phyloP scores from a whole-genome alignment of 1,139 yeast genomes.

The Yamadazyma dendronema region DNA sequence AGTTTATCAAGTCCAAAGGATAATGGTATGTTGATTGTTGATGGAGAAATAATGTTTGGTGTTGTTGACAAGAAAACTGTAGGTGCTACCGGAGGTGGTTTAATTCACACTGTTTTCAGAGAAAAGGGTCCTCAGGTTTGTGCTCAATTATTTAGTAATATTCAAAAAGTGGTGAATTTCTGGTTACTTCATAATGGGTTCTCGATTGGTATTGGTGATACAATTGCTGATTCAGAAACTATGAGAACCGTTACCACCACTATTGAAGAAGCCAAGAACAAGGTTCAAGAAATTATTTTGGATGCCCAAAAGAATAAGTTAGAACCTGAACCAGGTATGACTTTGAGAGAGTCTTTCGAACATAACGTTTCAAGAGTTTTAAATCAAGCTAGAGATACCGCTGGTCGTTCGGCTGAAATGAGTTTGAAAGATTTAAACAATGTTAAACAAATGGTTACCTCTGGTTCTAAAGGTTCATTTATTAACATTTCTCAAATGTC shows the following conservation, averaged over 20 bases:
- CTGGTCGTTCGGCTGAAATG: conserved; percentile 98
- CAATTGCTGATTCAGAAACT: conserved; percentile 96
- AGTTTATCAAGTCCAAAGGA: conserved; percentile 85
- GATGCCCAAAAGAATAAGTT: conserved; percentile 88
- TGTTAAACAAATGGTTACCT: conserved; percentile 98
- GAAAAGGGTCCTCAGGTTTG: conserved; percentile 93
- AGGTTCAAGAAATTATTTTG: conserved; percentile 87
- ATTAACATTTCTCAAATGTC: conserved; percentile 99
- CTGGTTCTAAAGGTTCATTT: conserved; percentile 99
- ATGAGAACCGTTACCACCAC: conserved; percentile 93
- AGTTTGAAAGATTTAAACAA: conserved; percentile 90
- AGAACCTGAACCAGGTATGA: conserved; percentile 99
- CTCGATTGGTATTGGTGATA: conserved; percentile 99
- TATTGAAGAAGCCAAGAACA: conserved; percentile 85
- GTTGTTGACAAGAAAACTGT: conserved; percentile 97
- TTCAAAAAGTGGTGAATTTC: conserved; percentile 92
- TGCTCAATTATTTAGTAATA: conserved; percentile 86
- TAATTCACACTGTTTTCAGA: conserved; percentile 94
- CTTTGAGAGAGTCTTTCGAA: conserved; percentile 96
- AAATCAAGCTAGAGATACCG: conserved; percentile 98
- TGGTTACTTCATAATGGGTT: conserved; percentile 97
- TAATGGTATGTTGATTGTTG: conserved; percentile 86
- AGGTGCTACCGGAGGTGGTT: conserved; percentile 98
- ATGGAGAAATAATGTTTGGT: conserved; percentile 95
- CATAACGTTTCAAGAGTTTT: conserved; percentile 93